phyloP scores from a whole-genome alignment of 306 rosid species.

The Glycyrrhiza uralensis region DNA sequence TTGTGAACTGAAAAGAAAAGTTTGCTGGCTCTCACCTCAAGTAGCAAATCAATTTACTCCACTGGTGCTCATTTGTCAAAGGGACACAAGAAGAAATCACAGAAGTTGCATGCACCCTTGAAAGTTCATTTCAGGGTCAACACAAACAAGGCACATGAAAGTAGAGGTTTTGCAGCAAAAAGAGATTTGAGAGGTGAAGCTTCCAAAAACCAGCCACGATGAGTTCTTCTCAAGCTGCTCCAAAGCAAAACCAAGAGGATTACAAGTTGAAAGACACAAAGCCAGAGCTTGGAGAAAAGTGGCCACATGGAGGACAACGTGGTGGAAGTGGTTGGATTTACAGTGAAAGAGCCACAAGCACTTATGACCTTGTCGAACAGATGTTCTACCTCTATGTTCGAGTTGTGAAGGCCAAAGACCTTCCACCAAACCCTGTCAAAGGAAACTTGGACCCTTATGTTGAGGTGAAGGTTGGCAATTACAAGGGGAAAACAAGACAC shows the following conservation, averaged over 20 bases:
- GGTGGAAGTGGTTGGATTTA: slow-evolving; percentile 78
- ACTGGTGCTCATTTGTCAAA: neutral
- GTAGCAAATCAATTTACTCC: neutral
- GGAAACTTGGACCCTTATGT: slow-evolving; percentile 69
- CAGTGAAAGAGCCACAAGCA: slow-evolving; percentile 75
- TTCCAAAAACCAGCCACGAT: slow-evolving; percentile 15
- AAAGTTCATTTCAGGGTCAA: neutral
- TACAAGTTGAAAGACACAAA: slow-evolving; percentile 76
- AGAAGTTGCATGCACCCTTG: neutral
- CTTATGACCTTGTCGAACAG: slow-evolving; percentile 80
- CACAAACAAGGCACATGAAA: neutral
- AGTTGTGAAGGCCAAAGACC: slow-evolving; percentile 73
- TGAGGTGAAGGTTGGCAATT: slow-evolving; percentile 74
- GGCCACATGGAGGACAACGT: slow-evolving; percentile 82
- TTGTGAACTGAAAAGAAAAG: neutral
- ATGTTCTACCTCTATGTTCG: slow-evolving; percentile 79
- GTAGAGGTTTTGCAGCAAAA: neutral
- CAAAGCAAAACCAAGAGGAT: slow-evolving; percentile 46
- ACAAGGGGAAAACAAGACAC: slow-evolving; percentile 67
- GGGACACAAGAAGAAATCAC: neutral
- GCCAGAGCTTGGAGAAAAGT: slow-evolving; percentile 72
- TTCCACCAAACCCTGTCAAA: slow-evolving; percentile 56
- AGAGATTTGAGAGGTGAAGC: neutral
- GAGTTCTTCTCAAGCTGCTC: slow-evolving; percentile 41
- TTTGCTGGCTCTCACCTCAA: neutral